Evolutionary conservation across 192 early-diverging fungal genomes (phyloP).

Genomic region (Allomyces macrogynus): DNA sequence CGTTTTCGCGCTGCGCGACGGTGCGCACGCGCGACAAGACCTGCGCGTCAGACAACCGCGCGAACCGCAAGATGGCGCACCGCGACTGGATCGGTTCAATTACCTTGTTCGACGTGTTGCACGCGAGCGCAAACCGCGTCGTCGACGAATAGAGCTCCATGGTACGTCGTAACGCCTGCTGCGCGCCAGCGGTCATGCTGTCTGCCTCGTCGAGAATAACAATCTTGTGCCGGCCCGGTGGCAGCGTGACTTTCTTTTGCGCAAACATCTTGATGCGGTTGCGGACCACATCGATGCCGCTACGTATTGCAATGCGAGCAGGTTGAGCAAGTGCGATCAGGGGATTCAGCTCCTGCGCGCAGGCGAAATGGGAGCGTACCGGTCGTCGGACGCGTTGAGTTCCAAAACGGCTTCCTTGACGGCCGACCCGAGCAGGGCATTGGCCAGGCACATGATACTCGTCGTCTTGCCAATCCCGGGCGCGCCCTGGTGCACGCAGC

Average conservation of each 20-base stretch:
- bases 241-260: slow-evolving; percentile 90
- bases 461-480: slow-evolving; percentile 98
- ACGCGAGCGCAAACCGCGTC: slow-evolving; percentile 89
- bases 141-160: slow-evolving; percentile 96
- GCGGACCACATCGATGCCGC: slow-evolving; percentile 88
- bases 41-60: slow-evolving; percentile 55
- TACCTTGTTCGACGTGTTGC: slow-evolving; percentile 89
- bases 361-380: slow-evolving; percentile 17
- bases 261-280: slow-evolving; percentile 97
- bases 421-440: slow-evolving; percentile 60
- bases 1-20: slow-evolving; percentile 68
- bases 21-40: slow-evolving; percentile 59
- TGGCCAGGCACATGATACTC: slow-evolving; percentile 76
- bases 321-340: neutral
- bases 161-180: slow-evolving; percentile 89
- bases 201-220: slow-evolving; percentile 96
- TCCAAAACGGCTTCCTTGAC: slow-evolving; percentile 90
- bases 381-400: slow-evolving; percentile 95
- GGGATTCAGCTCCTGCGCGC: neutral
- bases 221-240: slow-evolving; percentile 64
- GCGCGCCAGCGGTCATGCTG: slow-evolving; percentile 90
- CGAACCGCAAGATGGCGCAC: slow-evolving; percentile 82
- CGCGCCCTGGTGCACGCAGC: slow-evolving; percentile 30
- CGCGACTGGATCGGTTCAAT: slow-evolving; percentile 95
- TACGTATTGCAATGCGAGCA: slow-evolving; percentile 10